These are phyloP conservation scores for Myxozyma monticola DNA, from an alignment of 805 yeast genomes.

Conservation along the genomic window DNA sequence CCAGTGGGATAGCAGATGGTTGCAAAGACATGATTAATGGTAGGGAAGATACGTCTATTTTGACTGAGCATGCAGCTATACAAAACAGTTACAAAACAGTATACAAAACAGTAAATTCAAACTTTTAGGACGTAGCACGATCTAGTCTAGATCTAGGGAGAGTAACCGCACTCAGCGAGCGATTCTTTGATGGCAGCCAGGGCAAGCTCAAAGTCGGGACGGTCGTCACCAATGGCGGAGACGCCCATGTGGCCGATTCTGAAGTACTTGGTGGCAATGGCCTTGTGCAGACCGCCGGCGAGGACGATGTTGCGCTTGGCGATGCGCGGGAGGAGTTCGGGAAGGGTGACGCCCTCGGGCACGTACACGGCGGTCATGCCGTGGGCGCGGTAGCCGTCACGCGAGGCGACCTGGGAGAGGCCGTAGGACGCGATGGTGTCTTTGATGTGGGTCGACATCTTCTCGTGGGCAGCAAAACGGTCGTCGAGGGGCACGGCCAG, in stretches of 20 bases:
- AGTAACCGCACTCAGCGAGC: constrained; percentile 68
- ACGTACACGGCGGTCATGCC: constrained; percentile 84
- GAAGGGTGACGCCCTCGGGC: constrained; percentile 71
- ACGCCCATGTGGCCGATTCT: constrained; percentile 97
- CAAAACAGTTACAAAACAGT: too few species aligned
- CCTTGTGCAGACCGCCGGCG: constrained; percentile 89
- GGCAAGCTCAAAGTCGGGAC: constrained; percentile 56
- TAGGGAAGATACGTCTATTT: too few species aligned
- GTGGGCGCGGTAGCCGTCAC: constrained; percentile 67
- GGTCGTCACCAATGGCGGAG: constrained; percentile 57
- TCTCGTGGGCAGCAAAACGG: constrained; percentile 63
- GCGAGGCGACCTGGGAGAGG: constrained; percentile 64
- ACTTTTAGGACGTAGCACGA: too few species aligned
- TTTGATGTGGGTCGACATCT: constrained; percentile 68
- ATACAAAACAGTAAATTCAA: too few species aligned
- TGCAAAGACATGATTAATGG: too few species aligned
- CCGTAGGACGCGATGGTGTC: constrained; percentile 57
- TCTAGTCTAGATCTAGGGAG: background rate
- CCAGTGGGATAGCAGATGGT: too few species aligned
- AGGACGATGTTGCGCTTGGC: constrained; percentile 68
- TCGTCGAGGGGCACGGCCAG: constrained; percentile 54
- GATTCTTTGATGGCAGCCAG: constrained; percentile 50
- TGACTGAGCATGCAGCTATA: too few species aligned
- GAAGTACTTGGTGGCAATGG: constrained; percentile 76
- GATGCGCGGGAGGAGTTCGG: constrained; percentile 58